A percentile compares a stretch with the other conserved stretches of the same genome.
These are phyloP conservation scores for Capsicum chinense DNA, from an alignment of 257 asterid genomes.

Conservation along the genomic window DNA sequence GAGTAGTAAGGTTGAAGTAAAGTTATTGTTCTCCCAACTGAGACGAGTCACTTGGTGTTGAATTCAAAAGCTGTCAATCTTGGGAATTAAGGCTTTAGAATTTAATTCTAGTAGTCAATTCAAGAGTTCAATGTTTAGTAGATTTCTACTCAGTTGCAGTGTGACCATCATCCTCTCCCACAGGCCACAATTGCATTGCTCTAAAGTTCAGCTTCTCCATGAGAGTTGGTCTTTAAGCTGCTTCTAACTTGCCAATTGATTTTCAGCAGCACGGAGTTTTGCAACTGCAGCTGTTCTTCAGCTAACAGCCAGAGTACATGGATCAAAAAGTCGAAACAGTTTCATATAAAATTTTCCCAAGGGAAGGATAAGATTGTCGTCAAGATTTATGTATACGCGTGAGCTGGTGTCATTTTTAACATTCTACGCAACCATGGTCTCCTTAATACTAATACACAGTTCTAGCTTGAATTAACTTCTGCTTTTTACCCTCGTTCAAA, in stretches of 20 bases:
- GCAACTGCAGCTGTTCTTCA: background rate
- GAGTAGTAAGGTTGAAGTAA: background rate
- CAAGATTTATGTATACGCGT: background rate
- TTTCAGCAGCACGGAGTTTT: background rate
- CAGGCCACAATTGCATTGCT: background rate
- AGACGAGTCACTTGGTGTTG: background rate
- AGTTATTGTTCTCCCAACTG: background rate
- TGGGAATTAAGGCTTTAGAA: background rate
- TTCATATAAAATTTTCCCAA: background rate
- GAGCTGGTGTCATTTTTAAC: background rate
- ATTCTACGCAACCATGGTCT: background rate
- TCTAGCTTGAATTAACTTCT: too few relatives aligned
- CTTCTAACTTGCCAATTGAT: background rate
- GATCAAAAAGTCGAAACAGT: background rate
- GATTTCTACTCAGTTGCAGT: background rate
- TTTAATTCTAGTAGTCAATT: background rate
- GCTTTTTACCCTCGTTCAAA: background rate
- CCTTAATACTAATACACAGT: background rate
- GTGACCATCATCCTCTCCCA: background rate
- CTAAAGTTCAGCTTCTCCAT: background rate
- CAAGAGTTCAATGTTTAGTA: background rate
- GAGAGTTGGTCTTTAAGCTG: background rate
- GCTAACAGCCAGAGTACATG: background rate
- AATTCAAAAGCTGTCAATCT: background rate
- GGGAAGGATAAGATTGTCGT: background rate